These are phyloP conservation scores for Aspergillus olivimuriae DNA, from an alignment of 495 filamentous ascomycete genomes.

Conservation along the genomic window DNA sequence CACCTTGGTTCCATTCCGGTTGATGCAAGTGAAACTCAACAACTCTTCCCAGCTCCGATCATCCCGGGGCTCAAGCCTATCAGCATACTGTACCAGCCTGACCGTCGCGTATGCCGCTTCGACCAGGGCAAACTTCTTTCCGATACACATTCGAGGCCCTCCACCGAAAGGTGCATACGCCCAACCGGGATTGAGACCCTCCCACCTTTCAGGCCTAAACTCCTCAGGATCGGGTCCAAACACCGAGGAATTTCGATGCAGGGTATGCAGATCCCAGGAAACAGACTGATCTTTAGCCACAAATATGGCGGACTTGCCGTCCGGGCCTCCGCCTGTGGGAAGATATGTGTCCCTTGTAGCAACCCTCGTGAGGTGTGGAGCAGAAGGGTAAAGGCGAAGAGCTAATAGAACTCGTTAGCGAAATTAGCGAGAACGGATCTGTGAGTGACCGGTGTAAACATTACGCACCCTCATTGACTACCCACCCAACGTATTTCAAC, in stretches of 20 bases:
- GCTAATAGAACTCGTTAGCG: background rate
- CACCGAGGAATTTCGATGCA: background rate
- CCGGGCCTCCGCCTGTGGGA: background rate
- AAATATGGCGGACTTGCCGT: background rate
- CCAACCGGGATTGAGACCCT: background rate
- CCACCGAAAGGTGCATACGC: constrained; percentile 1
- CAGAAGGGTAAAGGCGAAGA: background rate
- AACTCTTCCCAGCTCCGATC: background rate
- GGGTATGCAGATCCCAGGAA: background rate
- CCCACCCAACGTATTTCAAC: constrained; percentile 1
- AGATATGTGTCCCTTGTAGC: background rate
- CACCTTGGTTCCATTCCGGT: background rate
- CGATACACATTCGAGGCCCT: constrained; percentile 1
- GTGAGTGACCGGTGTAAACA: too few species aligned
- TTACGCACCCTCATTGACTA: background rate
- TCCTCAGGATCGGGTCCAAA: constrained; percentile 1
- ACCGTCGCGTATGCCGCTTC: background rate
- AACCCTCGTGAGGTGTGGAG: background rate
- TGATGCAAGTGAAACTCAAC: background rate
- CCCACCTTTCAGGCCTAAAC: constrained; percentile 2
- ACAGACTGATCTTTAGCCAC: background rate
- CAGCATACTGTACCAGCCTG: background rate
- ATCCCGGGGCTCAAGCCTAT: background rate
- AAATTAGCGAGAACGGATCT: background rate
- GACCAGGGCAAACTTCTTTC: background rate